Conservation (phyloP, 306 rosid genomes). For the Argentina anserina region DNA sequence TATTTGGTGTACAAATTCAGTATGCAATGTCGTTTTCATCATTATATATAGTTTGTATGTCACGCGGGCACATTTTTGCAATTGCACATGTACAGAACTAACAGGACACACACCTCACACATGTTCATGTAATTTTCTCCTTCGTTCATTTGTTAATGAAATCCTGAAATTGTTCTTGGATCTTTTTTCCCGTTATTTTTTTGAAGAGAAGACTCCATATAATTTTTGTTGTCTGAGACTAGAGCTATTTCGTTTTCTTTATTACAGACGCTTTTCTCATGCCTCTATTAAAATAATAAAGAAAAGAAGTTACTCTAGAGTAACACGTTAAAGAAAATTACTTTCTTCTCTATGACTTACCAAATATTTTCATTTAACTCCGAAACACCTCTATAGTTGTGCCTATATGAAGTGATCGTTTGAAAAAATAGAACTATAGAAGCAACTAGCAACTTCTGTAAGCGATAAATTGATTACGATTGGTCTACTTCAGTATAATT, state of each 20-base stretch:
- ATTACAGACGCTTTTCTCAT: neutral
- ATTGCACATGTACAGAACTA: neutral
- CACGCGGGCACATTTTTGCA: neutral
- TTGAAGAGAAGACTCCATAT: neutral
- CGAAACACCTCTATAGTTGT: too few relatives aligned
- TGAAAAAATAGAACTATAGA: too few relatives aligned
- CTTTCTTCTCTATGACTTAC: neutral
- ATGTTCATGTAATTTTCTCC: neutral
- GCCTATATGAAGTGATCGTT: neutral
- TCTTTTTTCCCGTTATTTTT: neutral
- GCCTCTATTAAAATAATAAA: too few relatives aligned
- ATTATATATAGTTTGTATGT: neutral
- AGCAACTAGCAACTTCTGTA: too few relatives aligned
- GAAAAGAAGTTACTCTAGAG: neutral
- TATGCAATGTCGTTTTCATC: neutral
- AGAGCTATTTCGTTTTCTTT: neutral
- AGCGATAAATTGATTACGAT: too few relatives aligned
- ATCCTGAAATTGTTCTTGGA: neutral
- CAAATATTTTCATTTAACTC: too few relatives aligned
- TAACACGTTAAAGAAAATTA: neutral
- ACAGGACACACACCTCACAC: slow-evolving; percentile 13
- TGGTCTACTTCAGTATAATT: too few relatives aligned
- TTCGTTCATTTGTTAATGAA: neutral
- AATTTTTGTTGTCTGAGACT: neutral
- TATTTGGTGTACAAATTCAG: neutral